Conservation (phyloP, 2,329 filamentous ascomycete species). For the Penicillium sp. region DNA sequence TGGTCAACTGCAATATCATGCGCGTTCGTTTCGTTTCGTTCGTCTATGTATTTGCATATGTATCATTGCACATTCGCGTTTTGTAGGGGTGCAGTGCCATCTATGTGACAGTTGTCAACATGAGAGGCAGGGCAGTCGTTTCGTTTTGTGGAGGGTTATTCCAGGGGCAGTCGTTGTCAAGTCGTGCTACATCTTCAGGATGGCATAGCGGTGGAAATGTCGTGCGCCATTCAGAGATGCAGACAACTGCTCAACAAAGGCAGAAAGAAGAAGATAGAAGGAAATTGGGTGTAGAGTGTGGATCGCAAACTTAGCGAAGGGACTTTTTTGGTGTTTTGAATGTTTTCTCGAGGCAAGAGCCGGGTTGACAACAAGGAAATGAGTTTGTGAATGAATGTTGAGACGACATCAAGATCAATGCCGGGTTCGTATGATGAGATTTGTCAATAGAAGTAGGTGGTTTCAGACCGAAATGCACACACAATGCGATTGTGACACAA, state of each 20-base stretch:
- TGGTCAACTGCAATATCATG: slow-evolving; percentile 22
- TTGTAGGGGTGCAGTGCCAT: slow-evolving; percentile 9
- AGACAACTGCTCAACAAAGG: slow-evolving; percentile 8
- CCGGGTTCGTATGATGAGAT: slow-evolving; percentile 7
- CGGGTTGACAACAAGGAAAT: slow-evolving; percentile 13
- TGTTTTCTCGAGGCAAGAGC: neutral
- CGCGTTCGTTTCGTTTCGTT: slow-evolving; percentile 28
- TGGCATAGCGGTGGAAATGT: neutral
- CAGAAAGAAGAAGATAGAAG: slow-evolving; percentile 14
- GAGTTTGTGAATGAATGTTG: slow-evolving; percentile 12
- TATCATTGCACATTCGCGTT: slow-evolving; percentile 26
- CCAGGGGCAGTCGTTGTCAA: slow-evolving; percentile 18
- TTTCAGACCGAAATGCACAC: slow-evolving; percentile 1
- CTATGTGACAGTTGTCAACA: slow-evolving; percentile 1
- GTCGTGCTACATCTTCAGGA: neutral
- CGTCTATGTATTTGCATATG: slow-evolving; percentile 26
- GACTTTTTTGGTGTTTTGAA: slow-evolving; percentile 1
- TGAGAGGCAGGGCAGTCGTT: slow-evolving; percentile 7
- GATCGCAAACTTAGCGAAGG: slow-evolving; percentile 10
- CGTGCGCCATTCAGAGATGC: neutral
- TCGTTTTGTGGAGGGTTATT: slow-evolving; percentile 14
- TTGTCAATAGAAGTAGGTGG: slow-evolving; percentile 12
- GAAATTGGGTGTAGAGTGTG: slow-evolving; percentile 18
- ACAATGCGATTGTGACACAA: neutral
- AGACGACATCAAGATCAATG: slow-evolving; percentile 5